These are phyloP conservation scores for Penicillium sp. DNA, from an alignment of 2,329 filamentous ascomycete species.

Conservation along the genomic window DNA sequence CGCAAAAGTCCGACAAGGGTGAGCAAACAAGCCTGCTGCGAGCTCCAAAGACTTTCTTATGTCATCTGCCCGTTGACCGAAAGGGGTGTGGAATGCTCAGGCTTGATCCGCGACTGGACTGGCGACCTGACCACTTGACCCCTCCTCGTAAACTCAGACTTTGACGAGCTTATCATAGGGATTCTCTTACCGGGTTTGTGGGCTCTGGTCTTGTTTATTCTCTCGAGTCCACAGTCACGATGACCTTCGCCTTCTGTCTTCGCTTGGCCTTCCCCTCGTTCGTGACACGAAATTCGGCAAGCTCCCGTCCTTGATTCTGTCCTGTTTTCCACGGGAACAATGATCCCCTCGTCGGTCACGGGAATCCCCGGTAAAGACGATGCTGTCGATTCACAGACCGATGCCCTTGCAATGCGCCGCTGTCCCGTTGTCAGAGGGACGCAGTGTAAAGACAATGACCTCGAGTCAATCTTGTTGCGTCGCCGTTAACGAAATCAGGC, in stretches of 20 bases:
- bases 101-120: not conserved
- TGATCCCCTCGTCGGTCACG: not conserved
- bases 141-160: not conserved
- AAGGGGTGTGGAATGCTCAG: not conserved
- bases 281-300: not conserved
- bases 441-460: not conserved
- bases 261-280: not conserved
- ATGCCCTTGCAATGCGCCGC: not conserved
- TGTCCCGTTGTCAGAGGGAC: not conserved
- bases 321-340: not conserved
- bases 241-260: not conserved
- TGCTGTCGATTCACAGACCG: not conserved
- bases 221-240: not conserved
- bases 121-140: not conserved
- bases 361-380: not conserved
- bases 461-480: not conserved
- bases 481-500: not conserved
- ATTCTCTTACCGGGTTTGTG: not conserved
- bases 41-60: constrained; percentile 2
- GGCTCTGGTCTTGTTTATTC: not conserved
- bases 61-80: not conserved
- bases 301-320: not conserved
- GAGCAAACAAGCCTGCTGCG: not conserved
- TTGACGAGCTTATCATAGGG: not conserved
- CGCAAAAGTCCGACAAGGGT: not conserved